Evolutionary conservation across 202 grass and related monocot genomes (phyloP).

Genomic region (Setaria italica): DNA sequence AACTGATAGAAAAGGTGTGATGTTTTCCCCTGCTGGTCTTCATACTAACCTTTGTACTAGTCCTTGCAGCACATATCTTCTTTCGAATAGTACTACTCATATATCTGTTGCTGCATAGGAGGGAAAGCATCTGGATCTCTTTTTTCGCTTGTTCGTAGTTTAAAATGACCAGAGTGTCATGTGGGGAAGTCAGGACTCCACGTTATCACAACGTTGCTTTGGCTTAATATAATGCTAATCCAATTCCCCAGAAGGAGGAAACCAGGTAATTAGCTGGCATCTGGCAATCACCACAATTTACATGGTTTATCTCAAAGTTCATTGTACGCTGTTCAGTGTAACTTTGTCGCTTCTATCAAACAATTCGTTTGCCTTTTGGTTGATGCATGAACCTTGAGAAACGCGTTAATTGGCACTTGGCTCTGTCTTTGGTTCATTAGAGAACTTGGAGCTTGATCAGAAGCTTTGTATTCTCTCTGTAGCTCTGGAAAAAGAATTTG

Average conservation of each 20-base stretch:
- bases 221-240: constrained; percentile 47
- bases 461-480: constrained; percentile 2
- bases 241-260: constrained; percentile 48
- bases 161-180: constrained; percentile 47
- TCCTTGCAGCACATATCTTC: constrained; percentile 20
- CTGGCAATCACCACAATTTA: constrained; percentile 31
- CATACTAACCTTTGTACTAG: background rate
- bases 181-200: constrained; percentile 54
- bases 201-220: constrained; percentile 38
- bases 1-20: constrained; percentile 26
- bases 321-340: constrained; percentile 45
- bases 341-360: constrained; percentile 45
- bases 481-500: background rate
- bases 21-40: constrained; percentile 17
- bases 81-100: constrained; percentile 16
- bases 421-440: constrained; percentile 21
- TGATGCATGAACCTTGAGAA: constrained; percentile 58
- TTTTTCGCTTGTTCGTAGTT: constrained; percentile 23
- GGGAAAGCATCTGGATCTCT: constrained; percentile 63
- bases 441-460: constrained; percentile 5
- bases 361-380: constrained; percentile 22
- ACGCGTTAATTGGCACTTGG: constrained; percentile 29
- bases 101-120: constrained; percentile 35
- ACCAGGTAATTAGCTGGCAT: constrained; percentile 1
- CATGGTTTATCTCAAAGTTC: constrained; percentile 35